Conservation (phyloP, 169 alveolate genomes). For the Cryptosporidium canis region DNA sequence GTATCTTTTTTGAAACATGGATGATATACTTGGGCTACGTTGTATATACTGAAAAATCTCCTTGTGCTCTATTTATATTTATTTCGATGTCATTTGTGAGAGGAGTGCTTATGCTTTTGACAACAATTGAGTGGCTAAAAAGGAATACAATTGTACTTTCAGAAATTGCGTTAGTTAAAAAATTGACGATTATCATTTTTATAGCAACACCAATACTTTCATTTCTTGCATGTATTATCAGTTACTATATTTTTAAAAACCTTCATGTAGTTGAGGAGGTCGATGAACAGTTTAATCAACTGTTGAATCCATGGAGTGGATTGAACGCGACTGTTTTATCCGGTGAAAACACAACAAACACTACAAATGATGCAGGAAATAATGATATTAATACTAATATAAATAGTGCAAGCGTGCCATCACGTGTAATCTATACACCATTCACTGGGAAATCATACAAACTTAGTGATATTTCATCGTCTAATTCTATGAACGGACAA, state of each 20-base stretch:
- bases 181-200: neutral
- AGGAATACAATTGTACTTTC: neutral
- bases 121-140: conserved; percentile 50
- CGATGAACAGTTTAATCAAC: conserved; percentile 26
- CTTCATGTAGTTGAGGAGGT: conserved; percentile 42
- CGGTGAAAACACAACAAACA: neutral
- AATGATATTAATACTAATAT: neutral
- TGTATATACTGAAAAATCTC: conserved; percentile 50
- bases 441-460: conserved; percentile 64
- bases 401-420: neutral
- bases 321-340: neutral
- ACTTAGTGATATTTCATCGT: conserved; percentile 52
- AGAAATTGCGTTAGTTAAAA: neutral
- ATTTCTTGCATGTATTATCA: conserved; percentile 17
- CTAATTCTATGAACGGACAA: neutral
- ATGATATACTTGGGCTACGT: conserved; percentile 61
- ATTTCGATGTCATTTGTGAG: conserved; percentile 56
- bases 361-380: neutral
- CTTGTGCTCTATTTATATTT: conserved; percentile 50
- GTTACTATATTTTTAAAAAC: conserved; percentile 51
- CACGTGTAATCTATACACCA: conserved; percentile 23
- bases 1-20: conserved; percentile 39
- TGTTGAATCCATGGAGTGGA: conserved; percentile 32
- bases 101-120: conserved; percentile 12
- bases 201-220: conserved; percentile 58